Conservation (phyloP, 1,139 yeast genomes). For the Magnusiomyces sp. region DNA sequence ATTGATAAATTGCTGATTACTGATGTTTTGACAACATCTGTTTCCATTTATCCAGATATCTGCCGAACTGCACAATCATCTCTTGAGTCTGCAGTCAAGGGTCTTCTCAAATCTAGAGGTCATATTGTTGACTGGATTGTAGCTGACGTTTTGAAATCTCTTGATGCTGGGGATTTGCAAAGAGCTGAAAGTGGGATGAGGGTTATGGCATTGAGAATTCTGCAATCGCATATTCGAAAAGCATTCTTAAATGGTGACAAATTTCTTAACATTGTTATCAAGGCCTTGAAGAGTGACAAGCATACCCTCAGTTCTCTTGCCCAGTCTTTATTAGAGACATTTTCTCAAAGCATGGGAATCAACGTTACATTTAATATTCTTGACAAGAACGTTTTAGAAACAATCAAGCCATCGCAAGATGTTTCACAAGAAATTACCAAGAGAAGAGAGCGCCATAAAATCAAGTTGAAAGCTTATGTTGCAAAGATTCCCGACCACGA, state of each 20-base stretch:
- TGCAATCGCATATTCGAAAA: constrained; percentile 44
- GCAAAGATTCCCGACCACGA: constrained; percentile 11
- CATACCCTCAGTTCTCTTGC: constrained; percentile 26
- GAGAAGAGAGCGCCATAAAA: constrained; percentile 49
- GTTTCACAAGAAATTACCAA: constrained; percentile 42
- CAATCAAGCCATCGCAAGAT: constrained; percentile 55
- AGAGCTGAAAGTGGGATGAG: constrained; percentile 62
- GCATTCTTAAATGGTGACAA: constrained; percentile 48
- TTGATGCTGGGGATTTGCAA: constrained; percentile 48
- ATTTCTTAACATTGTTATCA: constrained; percentile 42
- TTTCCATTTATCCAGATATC: constrained; percentile 65
- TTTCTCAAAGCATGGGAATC: constrained; percentile 11
- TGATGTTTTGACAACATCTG: constrained; percentile 60
- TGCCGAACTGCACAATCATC: constrained; percentile 65
- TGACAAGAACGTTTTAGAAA: constrained; percentile 39
- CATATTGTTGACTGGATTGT: constrained; percentile 36
- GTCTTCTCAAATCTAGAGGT: constrained; percentile 56
- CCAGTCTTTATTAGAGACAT: constrained; percentile 29
- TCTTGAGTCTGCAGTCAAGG: constrained; percentile 61
- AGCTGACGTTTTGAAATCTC: constrained; percentile 42
- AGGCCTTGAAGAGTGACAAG: constrained; percentile 54
- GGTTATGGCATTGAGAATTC: constrained; percentile 26
- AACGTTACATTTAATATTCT: constrained; percentile 30
- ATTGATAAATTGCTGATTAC: constrained; percentile 56
- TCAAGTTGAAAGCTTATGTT: constrained; percentile 15